Conservation (phyloP, 1,284 basidiomycete species). For the Cryptococcus wingfieldii region DNA sequence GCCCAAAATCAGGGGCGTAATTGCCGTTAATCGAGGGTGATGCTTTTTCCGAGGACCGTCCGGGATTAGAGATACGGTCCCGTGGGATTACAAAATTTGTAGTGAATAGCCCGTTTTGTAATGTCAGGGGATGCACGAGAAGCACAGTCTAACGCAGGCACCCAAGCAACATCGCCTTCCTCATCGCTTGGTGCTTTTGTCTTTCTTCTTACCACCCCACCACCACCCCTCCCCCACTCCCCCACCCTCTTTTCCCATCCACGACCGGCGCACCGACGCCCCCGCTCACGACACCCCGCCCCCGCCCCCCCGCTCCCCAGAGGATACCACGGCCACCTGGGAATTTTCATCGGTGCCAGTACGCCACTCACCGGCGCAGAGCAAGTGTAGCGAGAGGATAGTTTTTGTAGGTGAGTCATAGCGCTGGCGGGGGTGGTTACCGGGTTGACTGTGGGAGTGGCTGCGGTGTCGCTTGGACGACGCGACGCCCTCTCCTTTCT, state of each 20-base stretch:
- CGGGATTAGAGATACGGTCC: neutral
- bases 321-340: slow-evolving; percentile 4
- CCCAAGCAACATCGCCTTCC: neutral
- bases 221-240: neutral
- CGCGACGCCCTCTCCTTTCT: no score
- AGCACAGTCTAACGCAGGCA: neutral
- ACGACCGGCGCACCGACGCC: neutral
- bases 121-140: neutral
- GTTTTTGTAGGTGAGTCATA: neutral
- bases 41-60: neutral
- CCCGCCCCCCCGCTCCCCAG: neutral
- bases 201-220: neutral
- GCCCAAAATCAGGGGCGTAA: neutral
- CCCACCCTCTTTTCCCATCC: neutral
- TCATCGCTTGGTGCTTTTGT: neutral
- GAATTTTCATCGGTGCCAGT: neutral
- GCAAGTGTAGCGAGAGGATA: neutral
- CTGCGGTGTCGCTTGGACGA: no score
- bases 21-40: neutral
- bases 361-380: neutral
- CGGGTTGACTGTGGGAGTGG: no score
- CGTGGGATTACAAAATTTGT: neutral
- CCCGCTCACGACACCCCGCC: neutral
- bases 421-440: neutral
- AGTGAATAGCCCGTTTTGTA: neutral